phyloP scores from a whole-genome alignment of 1,284 basidiomycete species.

The Pterulicium gracile region DNA sequence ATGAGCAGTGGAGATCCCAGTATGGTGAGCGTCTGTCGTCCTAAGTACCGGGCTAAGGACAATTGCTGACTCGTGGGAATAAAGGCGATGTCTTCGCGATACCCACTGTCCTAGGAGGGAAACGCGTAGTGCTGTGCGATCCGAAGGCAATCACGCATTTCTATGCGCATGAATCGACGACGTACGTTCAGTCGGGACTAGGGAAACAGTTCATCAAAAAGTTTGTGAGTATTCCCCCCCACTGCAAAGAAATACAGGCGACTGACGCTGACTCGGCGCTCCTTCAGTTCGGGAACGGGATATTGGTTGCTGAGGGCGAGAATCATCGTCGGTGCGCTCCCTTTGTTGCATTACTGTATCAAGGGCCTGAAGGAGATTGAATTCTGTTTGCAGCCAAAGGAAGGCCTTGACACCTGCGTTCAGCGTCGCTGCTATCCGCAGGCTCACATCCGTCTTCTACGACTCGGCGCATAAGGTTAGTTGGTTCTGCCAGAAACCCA shows the following conservation, averaged over 20 bases:
- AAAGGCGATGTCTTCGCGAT: slow-evolving; percentile 24
- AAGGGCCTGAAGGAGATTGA: neutral
- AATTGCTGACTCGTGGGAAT: neutral
- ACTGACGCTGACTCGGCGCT: neutral
- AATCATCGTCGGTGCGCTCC: slow-evolving; percentile 26
- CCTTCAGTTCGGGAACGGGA: slow-evolving; percentile 33
- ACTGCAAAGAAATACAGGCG: no score
- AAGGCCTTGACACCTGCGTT: slow-evolving; percentile 29
- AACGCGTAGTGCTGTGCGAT: slow-evolving; percentile 35
- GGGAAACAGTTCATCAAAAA: slow-evolving; percentile 27
- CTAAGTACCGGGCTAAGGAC: neutral
- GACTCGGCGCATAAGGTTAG: slow-evolving; percentile 40
- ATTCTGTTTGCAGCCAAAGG: slow-evolving; percentile 24
- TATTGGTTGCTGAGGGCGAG: slow-evolving; percentile 42
- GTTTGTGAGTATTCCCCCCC: slow-evolving; percentile 24
- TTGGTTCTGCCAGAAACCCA: neutral
- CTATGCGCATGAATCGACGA: slow-evolving; percentile 36
- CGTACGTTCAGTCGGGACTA: slow-evolving; percentile 30
- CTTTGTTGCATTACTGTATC: slow-evolving; percentile 5
- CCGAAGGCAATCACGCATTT: slow-evolving; percentile 44
- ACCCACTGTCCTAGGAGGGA: slow-evolving; percentile 27
- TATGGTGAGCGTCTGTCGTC: neutral
- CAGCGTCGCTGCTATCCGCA: slow-evolving; percentile 27
- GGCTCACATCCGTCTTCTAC: slow-evolving; percentile 24
- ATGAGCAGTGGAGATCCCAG: slow-evolving; percentile 4